These are phyloP conservation scores for Lycium ferocissimum DNA, from an alignment of 257 asterid genomes.

Conservation along the genomic window DNA sequence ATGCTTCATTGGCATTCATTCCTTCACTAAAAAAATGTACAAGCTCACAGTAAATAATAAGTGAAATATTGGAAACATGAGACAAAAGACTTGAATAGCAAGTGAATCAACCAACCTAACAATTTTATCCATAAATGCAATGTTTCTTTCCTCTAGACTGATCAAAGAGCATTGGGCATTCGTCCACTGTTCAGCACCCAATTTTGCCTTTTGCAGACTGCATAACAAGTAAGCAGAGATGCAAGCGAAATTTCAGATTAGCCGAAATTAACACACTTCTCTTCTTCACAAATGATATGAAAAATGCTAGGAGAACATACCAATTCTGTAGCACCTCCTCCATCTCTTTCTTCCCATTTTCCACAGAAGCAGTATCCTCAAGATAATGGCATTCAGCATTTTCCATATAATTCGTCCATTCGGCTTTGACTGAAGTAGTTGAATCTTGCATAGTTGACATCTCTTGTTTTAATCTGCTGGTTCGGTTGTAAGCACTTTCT, in stretches of 20 bases:
- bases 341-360: slow-evolving; percentile 72
- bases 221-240: slow-evolving; percentile 25
- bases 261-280: slow-evolving; percentile 15
- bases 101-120: slow-evolving; percentile 59
- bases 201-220: slow-evolving; percentile 88
- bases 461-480: slow-evolving; percentile 78
- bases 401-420: slow-evolving; percentile 68
- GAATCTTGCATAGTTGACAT: slow-evolving; percentile 85
- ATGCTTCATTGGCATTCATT: slow-evolving; percentile 68
- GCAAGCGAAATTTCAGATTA: slow-evolving; percentile 1
- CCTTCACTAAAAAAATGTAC: slow-evolving; percentile 65
- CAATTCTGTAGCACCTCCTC: slow-evolving; percentile 73
- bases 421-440: slow-evolving; percentile 67
- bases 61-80: slow-evolving; percentile 20
- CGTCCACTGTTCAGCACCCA: slow-evolving; percentile 87
- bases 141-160: slow-evolving; percentile 70
- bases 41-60: slow-evolving; percentile 20
- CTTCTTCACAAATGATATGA: not conserved
- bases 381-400: slow-evolving; percentile 71
- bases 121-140: slow-evolving; percentile 72
- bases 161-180: slow-evolving; percentile 80
- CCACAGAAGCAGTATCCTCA: slow-evolving; percentile 78
- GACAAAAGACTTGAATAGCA: not conserved
- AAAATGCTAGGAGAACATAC: slow-evolving; percentile 44
- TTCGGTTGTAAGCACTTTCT: slow-evolving; percentile 78